phyloP scores from a whole-genome alignment of 345 rosid genomes.

The Acer yangbiense region DNA sequence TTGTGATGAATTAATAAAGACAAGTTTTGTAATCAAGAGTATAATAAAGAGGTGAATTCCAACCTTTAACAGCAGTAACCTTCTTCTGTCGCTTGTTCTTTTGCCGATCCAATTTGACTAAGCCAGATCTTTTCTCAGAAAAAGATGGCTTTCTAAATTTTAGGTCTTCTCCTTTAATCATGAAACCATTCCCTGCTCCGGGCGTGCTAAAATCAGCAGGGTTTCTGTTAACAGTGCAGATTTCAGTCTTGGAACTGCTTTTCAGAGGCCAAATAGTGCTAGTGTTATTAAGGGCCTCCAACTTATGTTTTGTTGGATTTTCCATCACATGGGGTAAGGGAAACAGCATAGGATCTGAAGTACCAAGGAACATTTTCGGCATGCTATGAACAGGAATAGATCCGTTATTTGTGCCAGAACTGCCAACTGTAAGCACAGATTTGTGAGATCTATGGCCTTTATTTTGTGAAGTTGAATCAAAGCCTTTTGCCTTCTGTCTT shows the following conservation, averaged over 20 bases:
- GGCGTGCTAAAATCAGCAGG: conserved; percentile 91
- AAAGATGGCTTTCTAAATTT: conserved; percentile 35
- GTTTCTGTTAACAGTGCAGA: conserved; percentile 71
- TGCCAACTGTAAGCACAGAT: conserved; percentile 27
- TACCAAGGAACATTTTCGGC: conserved; percentile 44
- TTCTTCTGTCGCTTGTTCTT: conserved; percentile 56
- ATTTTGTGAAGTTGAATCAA: conserved; percentile 33
- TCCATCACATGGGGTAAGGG: conserved; percentile 39
- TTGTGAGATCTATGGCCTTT: conserved; percentile 38
- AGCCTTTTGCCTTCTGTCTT: conserved; percentile 47
- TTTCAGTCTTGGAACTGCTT: conserved; percentile 38
- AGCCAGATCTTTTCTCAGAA: conserved; percentile 22
- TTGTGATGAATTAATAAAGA: background rate
- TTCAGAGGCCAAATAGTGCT: conserved; percentile 31
- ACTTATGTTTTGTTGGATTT: conserved; percentile 41
- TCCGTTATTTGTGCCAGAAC: conserved; percentile 42
- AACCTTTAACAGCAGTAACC: conserved; percentile 33
- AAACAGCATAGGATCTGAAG: conserved; percentile 41
- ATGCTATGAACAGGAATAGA: conserved; percentile 45
- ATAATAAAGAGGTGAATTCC: conserved; percentile 2
- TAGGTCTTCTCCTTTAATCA: conserved; percentile 61
- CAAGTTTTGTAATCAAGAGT: background rate
- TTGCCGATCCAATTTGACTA: conserved; percentile 27
- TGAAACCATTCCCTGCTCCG: conserved; percentile 65
- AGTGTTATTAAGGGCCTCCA: conserved; percentile 29